Percentiles rank a stretch among this genome's conserved stretches.
Evolutionary conservation across 2,329 filamentous ascomycete species (phyloP).

Genomic region (Trichophaea hybrida): DNA sequence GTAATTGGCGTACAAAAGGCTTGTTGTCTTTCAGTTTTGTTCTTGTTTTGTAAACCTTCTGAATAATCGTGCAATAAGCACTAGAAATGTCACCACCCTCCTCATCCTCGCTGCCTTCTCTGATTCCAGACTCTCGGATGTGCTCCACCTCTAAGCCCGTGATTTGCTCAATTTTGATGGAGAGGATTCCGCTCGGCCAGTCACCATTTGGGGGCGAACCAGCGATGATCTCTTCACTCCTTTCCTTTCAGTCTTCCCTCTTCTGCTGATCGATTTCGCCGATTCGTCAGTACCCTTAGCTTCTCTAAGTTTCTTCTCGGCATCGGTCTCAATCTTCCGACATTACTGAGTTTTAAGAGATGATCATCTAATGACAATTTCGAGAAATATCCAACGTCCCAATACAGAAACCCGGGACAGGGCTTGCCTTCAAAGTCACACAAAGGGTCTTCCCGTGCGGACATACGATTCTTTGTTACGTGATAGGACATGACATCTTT

Average conservation of each 20-base stretch:
- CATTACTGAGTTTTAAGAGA: background rate
- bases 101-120: conserved; percentile 42
- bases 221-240: conserved; percentile 51
- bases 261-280: conserved; percentile 54
- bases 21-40: conserved; percentile 66
- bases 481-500: conserved; percentile 90
- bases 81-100: conserved; percentile 51
- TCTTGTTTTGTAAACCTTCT: conserved; percentile 53
- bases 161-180: conserved; percentile 58
- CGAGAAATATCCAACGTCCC: conserved; percentile 90
- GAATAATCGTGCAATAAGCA: conserved; percentile 56
- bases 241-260: conserved; percentile 48
- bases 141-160: conserved; percentile 42
- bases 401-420: conserved; percentile 87
- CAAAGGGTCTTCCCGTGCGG: background rate
- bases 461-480: conserved; percentile 77
- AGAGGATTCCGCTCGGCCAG: conserved; percentile 51
- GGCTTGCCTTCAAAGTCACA: conserved; percentile 53
- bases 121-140: conserved; percentile 31
- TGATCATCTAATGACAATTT: conserved; percentile 49
- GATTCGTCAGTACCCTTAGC: conserved; percentile 44
- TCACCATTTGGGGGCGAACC: conserved; percentile 46
- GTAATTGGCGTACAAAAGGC: conserved; percentile 38
- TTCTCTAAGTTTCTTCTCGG: conserved; percentile 52
- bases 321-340: conserved; percentile 30